Base-by-base conservation (phyloP, 2,329 filamentous ascomycete species). In the Diaporthe helianthi region DNA sequence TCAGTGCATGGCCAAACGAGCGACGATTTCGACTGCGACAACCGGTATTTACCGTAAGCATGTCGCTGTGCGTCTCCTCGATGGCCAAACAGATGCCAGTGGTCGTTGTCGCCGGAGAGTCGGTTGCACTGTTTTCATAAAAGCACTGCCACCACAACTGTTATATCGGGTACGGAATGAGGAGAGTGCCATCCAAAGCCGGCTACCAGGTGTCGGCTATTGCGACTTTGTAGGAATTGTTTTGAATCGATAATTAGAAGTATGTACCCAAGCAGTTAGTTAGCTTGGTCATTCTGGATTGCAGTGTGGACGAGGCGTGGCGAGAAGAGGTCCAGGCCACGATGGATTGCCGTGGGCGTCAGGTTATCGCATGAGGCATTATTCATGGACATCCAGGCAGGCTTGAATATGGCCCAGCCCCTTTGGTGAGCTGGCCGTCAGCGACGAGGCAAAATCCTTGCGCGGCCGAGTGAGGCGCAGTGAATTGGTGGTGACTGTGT, bases 401-500 rank as follows among this genome's bases (percentile, higher is more conserved):
- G 33, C 36, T 58, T 24, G n/a, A 54, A 58, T n/a, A 15, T 58
- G 36, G 54, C 54, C 54, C 36, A 12, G 36, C 54, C 54, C 54
- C 22, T 58, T 26, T 46, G 63, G 22, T 54, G 49, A 46, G 49
- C 10, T 65, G 63, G 29, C 51, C 12, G 36, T 22, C 49, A 44
- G 63, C 49, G 29, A 33, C 31, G 63, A 53, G 63, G 63, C 63
- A 54, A 65, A 64, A 33, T 41, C 63, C 49, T 65, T 65, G 63
- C 63, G 63, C 49, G 63, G 51, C 51, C 52, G 41, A 38, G 41
- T 33, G 44, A 53, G 51, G 64, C 63, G 63, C 64, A 66, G 64
- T 58, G 54, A 41, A 22, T 41, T 47, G 29, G 26, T 49, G 41
- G 41, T 46, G 44, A 36, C 29, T 49, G 44, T 63, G 41, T 19